Percentiles rank a stretch among this genome's conserved stretches.
Conservation (phyloP, 2,329 filamentous ascomycete genomes). For the Camptophora hylomeconis region DNA sequence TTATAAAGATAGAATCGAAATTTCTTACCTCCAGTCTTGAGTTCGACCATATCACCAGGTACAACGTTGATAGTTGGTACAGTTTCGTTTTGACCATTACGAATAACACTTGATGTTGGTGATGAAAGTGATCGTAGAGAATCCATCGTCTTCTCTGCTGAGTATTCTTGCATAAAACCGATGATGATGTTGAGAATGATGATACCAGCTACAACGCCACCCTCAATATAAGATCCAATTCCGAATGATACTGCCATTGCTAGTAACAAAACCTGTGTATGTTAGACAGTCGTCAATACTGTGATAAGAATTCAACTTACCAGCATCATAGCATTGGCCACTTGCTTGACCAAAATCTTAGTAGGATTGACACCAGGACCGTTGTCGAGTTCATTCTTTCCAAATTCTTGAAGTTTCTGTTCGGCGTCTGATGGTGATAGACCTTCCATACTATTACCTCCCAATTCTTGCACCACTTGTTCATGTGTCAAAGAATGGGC, state of each 20-base stretch:
- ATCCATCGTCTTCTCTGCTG: slow-evolving; percentile 41
- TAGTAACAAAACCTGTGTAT: slow-evolving; percentile 38
- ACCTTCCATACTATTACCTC: slow-evolving; percentile 44
- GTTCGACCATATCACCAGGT: slow-evolving; percentile 45
- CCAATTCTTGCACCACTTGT: slow-evolving; percentile 41
- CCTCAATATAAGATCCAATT: slow-evolving; percentile 47
- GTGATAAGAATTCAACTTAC: slow-evolving; percentile 23
- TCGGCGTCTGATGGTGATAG: slow-evolving; percentile 43
- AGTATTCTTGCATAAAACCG: slow-evolving; percentile 42
- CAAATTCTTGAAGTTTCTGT: slow-evolving; percentile 42
- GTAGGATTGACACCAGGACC: slow-evolving; percentile 54
- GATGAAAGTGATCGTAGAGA: slow-evolving; percentile 37
- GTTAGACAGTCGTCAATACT: slow-evolving; percentile 1
- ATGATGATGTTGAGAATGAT: slow-evolving; percentile 46
- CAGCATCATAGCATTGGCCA: slow-evolving; percentile 42
- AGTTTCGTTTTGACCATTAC: slow-evolving; percentile 34
- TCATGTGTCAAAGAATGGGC: slow-evolving; percentile 49
- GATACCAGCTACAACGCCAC: slow-evolving; percentile 44
- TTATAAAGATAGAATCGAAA: slow-evolving; percentile 2
- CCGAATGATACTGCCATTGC: slow-evolving; percentile 46
- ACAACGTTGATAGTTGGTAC: slow-evolving; percentile 38
- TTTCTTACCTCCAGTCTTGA: slow-evolving; percentile 32
- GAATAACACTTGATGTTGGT: slow-evolving; percentile 37
- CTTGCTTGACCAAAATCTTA: slow-evolving; percentile 42
- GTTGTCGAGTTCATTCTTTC: slow-evolving; percentile 53